Conservation (phyloP, 2,329 filamentous ascomycete species). For the Diaporthe batatas region DNA sequence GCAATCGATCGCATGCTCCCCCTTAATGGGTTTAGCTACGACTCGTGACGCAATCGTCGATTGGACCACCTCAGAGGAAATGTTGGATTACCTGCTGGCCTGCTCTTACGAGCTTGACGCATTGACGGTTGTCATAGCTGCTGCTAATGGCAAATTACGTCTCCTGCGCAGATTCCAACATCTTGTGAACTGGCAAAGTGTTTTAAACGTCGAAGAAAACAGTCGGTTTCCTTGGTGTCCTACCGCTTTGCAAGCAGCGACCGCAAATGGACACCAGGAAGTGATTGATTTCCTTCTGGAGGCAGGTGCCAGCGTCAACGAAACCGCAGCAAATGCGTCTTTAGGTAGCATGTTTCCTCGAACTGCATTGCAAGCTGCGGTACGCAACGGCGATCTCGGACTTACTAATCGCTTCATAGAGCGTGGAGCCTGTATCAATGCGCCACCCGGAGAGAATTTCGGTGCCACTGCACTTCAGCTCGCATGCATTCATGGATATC, state of each 20-base stretch:
- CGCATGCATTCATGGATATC: not conserved
- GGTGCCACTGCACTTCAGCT: not conserved
- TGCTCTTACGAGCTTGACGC: not conserved
- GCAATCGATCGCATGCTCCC: not conserved
- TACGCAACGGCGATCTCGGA: fast-evolving
- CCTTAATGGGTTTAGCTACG: not conserved
- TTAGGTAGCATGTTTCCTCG: not conserved
- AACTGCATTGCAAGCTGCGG: constrained; percentile 8
- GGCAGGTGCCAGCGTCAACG: not conserved
- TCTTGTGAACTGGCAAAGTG: not conserved
- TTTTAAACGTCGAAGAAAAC: not conserved
- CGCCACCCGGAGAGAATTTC: not conserved
- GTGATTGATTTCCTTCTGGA: not conserved
- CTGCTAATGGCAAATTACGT: not conserved
- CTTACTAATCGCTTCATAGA: not conserved
- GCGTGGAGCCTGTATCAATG: not conserved
- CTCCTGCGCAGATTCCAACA: not conserved
- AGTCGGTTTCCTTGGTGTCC: not conserved
- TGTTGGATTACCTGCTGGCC: not conserved
- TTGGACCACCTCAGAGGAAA: not conserved
- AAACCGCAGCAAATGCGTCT: not conserved
- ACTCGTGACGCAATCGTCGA: no score
- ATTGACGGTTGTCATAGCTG: not conserved
- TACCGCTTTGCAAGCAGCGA: not conserved
- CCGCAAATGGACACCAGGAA: no score